Conservation (phyloP, 495 filamentous ascomycete genomes). For the Hypoxylon fragiforme region DNA sequence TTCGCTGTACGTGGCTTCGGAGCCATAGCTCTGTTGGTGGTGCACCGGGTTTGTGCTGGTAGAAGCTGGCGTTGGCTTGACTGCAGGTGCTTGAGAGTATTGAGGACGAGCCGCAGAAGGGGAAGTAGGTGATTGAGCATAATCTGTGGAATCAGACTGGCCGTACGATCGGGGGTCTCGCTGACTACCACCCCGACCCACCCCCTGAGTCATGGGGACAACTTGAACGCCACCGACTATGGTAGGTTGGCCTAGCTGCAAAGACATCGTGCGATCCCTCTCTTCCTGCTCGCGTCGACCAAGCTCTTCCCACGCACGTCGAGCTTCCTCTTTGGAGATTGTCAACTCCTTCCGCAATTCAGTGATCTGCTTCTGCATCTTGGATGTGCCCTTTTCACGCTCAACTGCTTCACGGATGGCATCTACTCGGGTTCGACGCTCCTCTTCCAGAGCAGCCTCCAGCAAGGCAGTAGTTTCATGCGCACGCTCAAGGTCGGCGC, state of each 20-base stretch:
- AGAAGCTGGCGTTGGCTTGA: slow-evolving; percentile 37
- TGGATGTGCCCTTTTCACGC: slow-evolving; percentile 66
- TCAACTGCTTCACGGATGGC: slow-evolving; percentile 64
- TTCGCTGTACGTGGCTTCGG: slow-evolving; percentile 60
- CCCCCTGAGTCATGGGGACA: slow-evolving; percentile 86
- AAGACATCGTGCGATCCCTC: slow-evolving; percentile 80
- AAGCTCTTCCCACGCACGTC: slow-evolving; percentile 95
- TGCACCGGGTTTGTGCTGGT: slow-evolving; percentile 31
- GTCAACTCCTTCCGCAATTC: slow-evolving; percentile 90
- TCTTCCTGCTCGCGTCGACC: slow-evolving; percentile 93
- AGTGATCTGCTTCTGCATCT: slow-evolving; percentile 71
- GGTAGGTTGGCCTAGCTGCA: slow-evolving; percentile 86
- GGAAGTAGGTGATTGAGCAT: slow-evolving; percentile 40
- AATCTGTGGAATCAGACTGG: slow-evolving; percentile 45
- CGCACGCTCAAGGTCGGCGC: slow-evolving; percentile 80
- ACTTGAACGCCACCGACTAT: slow-evolving; percentile 93
- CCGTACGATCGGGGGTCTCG: slow-evolving; percentile 44
- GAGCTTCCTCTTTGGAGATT: slow-evolving; percentile 95
- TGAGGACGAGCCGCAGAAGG: slow-evolving; percentile 36
- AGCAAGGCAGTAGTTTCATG: slow-evolving; percentile 84
- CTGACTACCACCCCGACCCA: slow-evolving; percentile 64
- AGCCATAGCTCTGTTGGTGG: slow-evolving; percentile 47
- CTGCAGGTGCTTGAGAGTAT: slow-evolving; percentile 46
- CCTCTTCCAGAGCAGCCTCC: slow-evolving; percentile 70
- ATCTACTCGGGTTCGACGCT: slow-evolving; percentile 69